Evolutionary conservation across 345 rosid genomes (phyloP).

Genomic region (Pugionium dolabratum): DNA sequence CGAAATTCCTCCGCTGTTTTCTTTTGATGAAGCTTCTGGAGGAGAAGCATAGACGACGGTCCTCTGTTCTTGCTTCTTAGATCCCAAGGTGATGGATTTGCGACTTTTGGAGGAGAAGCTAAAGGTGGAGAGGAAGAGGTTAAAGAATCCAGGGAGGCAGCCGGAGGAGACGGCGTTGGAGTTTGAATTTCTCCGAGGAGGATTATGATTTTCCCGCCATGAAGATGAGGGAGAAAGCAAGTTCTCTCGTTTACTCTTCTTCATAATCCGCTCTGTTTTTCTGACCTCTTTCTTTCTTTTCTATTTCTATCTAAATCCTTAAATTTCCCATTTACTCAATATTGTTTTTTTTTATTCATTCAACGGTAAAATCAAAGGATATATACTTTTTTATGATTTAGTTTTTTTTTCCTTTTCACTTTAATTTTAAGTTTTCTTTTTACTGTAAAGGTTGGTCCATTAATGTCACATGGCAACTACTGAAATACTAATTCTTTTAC

Average conservation of each 20-base stretch:
- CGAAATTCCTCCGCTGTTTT: slow-evolving; percentile 5
- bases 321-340: slow-evolving; percentile 21
- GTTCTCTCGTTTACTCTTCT: slow-evolving; percentile 36
- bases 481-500: slow-evolving; percentile 27
- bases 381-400: slow-evolving; percentile 10
- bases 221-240: slow-evolving; percentile 55
- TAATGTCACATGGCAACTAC: slow-evolving; percentile 39
- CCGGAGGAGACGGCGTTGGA: slow-evolving; percentile 46
- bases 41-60: slow-evolving; percentile 36
- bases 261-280: slow-evolving; percentile 6
- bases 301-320: slow-evolving; percentile 22
- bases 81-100: slow-evolving; percentile 57
- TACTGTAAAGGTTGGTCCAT: slow-evolving; percentile 43
- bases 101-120: slow-evolving; percentile 54
- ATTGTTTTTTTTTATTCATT: background rate
- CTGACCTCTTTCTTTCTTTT: background rate
- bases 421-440: slow-evolving; percentile 32
- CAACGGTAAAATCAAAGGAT: slow-evolving; percentile 30
- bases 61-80: slow-evolving; percentile 27
- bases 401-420: slow-evolving; percentile 27
- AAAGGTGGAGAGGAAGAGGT: slow-evolving; percentile 45
- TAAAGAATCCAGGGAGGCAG: slow-evolving; percentile 74
- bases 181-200: slow-evolving; percentile 36
- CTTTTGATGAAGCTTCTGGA: slow-evolving; percentile 18
- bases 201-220: slow-evolving; percentile 47